Percentiles rank a stretch among this genome's conserved stretches.
Conservation (phyloP, 371 early-diverging fungal species). For the Saksenaea vasiformis region DNA sequence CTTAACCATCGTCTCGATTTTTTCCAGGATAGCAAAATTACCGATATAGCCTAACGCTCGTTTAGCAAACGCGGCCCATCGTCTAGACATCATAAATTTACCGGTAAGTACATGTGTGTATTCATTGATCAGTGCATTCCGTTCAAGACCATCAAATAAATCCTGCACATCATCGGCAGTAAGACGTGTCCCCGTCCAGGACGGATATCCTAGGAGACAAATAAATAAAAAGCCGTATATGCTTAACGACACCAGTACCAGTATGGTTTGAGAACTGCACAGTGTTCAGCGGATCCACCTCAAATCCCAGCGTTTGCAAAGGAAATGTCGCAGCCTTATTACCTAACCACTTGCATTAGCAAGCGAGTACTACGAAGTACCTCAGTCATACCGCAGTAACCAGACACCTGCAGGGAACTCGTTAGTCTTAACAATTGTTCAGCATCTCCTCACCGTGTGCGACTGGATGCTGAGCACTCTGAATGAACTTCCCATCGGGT, state of each 20-base stretch:
- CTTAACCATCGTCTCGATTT: constrained; percentile 56
- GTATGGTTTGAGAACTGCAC: constrained; percentile 95
- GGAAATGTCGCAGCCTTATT: constrained; percentile 93
- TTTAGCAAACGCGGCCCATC: neutral
- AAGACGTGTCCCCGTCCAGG: constrained; percentile 69
- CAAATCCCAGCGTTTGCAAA: constrained; percentile 85
- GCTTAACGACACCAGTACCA: constrained; percentile 33
- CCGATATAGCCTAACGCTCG: constrained; percentile 76
- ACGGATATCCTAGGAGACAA: constrained; percentile 68
- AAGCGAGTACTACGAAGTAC: neutral
- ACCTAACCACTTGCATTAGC: constrained; percentile 30
- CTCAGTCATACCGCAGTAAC: constrained; percentile 68
- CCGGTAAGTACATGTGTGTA: constrained; percentile 85
- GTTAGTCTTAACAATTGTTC: neutral
- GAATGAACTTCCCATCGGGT: constrained; percentile 8
- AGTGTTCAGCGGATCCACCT: constrained; percentile 91
- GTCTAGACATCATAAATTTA: constrained; percentile 13
- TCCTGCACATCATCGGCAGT: constrained; percentile 65
- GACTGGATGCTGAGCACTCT: constrained; percentile 90
- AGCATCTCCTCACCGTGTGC: constrained; percentile 69
- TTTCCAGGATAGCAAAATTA: constrained; percentile 66
- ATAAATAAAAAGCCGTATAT: neutral
- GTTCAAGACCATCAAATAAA: constrained; percentile 71
- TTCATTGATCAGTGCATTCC: constrained; percentile 68
- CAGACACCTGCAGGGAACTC: constrained; percentile 51